These are phyloP conservation scores for Perilla frutescens DNA, from an alignment of 257 asterid species.

Conservation along the genomic window DNA sequence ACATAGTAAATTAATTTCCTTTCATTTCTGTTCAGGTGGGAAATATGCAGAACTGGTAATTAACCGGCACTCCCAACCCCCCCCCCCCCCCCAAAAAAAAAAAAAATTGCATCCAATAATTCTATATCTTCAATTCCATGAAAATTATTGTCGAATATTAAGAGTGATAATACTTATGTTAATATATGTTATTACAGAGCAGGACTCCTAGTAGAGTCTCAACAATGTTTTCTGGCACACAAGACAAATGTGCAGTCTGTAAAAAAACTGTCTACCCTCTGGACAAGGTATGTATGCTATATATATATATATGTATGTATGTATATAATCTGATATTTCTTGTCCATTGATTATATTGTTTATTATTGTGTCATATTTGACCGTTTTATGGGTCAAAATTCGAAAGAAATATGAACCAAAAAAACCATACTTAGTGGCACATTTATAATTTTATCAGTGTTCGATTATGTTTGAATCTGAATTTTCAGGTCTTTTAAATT, in stretches of 20 bases:
- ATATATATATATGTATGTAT: neutral
- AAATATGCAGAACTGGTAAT: slow-evolving; percentile 57
- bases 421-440: too few species aligned
- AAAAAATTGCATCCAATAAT: too few species aligned
- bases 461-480: too few species aligned
- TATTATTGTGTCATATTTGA: too few species aligned
- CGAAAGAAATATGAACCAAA: too few species aligned
- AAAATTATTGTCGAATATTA: neutral
- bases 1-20: neutral
- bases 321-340: too few species aligned
- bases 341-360: too few species aligned
- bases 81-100: too few species aligned
- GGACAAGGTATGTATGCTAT: slow-evolving; percentile 61
- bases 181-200: slow-evolving; percentile 43
- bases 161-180: neutral
- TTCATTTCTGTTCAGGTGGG: slow-evolving; percentile 39
- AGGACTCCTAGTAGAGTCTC: slow-evolving; percentile 81
- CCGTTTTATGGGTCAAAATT: too few species aligned
- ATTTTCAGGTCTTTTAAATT: too few species aligned
- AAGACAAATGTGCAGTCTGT: slow-evolving; percentile 82
- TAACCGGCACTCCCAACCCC: too few species aligned
- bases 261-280: slow-evolving; percentile 80
- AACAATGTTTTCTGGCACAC: slow-evolving; percentile 82
- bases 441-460: too few species aligned
- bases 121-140: neutral